Conservation (phyloP, 2,329 filamentous ascomycete species). For the Sporothrix schenckii region DNA sequence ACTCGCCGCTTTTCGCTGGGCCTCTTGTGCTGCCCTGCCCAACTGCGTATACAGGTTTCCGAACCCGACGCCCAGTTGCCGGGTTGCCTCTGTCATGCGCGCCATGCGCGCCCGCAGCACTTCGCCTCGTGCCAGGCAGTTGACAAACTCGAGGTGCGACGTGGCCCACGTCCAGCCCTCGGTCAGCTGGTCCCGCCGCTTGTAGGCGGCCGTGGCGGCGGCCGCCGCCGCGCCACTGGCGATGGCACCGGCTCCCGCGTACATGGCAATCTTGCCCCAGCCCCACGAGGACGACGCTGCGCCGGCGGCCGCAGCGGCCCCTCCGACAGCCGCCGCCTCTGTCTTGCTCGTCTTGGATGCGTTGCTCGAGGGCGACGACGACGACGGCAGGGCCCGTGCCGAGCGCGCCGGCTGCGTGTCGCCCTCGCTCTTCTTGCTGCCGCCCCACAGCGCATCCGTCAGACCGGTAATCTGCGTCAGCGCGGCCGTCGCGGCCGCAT, state of each 20-base stretch:
- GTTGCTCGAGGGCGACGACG: neutral
- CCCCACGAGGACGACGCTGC: constrained; percentile 59
- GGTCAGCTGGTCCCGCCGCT: constrained; percentile 77
- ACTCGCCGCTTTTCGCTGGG: neutral
- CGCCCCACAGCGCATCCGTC: constrained; percentile 69
- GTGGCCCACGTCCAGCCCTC: constrained; percentile 79
- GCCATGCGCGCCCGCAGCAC: constrained; percentile 75
- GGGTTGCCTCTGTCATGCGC: constrained; percentile 66
- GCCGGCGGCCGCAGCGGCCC: constrained; percentile 7
- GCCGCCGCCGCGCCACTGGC: constrained; percentile 66
- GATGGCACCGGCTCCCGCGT: constrained; percentile 75
- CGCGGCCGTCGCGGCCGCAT: constrained; percentile 71
- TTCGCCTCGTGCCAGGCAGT: constrained; percentile 80
- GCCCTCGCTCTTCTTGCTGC: constrained; percentile 39
- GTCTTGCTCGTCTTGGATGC: neutral
- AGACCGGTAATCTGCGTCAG: constrained; percentile 68
- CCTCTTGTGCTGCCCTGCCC: constrained; percentile 56
- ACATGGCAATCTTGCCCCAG: constrained; percentile 85
- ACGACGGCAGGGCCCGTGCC: neutral
- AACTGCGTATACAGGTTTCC: constrained; percentile 86
- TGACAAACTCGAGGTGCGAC: constrained; percentile 91
- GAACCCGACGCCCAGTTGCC: constrained; percentile 72
- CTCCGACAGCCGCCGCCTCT: constrained; percentile 32
- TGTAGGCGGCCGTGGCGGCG: constrained; percentile 81
- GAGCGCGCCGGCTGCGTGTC: neutral